A percentile compares a stretch with the other conserved stretches of the same genome.
Conservation (phyloP, 2,329 filamentous ascomycete species). For the Nakataea oryzae region DNA sequence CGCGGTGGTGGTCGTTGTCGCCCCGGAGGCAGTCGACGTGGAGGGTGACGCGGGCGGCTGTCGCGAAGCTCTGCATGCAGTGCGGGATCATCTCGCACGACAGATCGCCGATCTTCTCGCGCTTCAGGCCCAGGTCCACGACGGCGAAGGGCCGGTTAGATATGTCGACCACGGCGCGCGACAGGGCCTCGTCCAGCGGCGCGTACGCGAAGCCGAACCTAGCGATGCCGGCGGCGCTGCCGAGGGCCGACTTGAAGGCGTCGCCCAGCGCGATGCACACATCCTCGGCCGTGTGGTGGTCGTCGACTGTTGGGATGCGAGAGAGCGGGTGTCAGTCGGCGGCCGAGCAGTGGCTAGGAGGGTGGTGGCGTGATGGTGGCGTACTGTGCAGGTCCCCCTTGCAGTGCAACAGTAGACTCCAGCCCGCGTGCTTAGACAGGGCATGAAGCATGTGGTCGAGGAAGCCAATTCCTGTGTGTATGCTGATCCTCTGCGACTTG, state of each 20-base stretch:
- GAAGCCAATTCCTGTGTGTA: constrained; percentile 94
- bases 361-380: constrained; percentile 19
- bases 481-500: constrained; percentile 72
- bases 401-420: constrained; percentile 76
- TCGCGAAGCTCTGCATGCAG: constrained; percentile 87
- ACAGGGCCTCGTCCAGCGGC: constrained; percentile 90
- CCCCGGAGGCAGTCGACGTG: constrained; percentile 90
- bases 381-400: constrained; percentile 84
- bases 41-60: constrained; percentile 81
- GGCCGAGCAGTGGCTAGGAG: too few species aligned
- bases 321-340: neutral
- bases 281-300: constrained; percentile 97
- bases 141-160: constrained; percentile 85
- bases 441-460: constrained; percentile 98
- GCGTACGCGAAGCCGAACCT: constrained; percentile 89
- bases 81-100: constrained; percentile 97
- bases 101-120: constrained; percentile 89
- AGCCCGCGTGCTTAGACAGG: constrained; percentile 88
- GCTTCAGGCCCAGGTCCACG: constrained; percentile 70
- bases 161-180: constrained; percentile 86
- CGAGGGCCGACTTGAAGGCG: constrained; percentile 74
- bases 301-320: constrained; percentile 58
- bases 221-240: constrained; percentile 68
- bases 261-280: constrained; percentile 82
- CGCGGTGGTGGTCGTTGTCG: constrained; percentile 89